Evolutionary conservation across 2,329 filamentous ascomycete genomes (phyloP), one percentile per base, ranked within the genome.

Genomic region (Plenodomus biglobosus): DNA sequence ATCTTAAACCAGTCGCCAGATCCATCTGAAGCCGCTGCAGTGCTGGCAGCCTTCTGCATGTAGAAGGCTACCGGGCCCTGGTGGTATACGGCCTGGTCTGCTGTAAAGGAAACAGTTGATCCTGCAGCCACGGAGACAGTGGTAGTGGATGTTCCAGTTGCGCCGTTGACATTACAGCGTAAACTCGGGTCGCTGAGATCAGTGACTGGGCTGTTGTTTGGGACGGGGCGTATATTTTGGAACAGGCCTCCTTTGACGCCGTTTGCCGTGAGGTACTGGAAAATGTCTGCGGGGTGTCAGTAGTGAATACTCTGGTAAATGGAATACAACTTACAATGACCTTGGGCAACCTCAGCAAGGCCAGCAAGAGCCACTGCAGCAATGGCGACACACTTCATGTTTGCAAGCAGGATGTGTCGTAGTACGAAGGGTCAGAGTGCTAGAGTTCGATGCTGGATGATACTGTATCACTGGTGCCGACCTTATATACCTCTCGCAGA

Each of bases 1-100:
- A 73, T 71, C 61, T 66, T 68, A 54, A 69, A 68, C 71, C 71
- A 73, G 44, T 71, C 68, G 19, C 62, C 53, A 17, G 69, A 72
- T 15, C 71, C 71, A 43, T 73, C 70, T 8, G 69, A 60, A 16
- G 59, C 44, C 15, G 57, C 52, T 4, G 70, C 70, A 38, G 65
- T 63, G 22, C 42, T 62, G 22, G 43, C 40, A 17, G 70, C 71
- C 55, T 73, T 72, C 46, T 58, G 66, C 65, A 73, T 62, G 49
- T 73, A 73, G 56, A 72, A 72, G 1, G 65, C 42, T 13, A 70
- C 61, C 13, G 69, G 69, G 10, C 70, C 70, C 40, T 72, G 70
- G 49, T 73, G 71, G 53, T 73, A 73, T 7, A 73, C 69, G 8
- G 66, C 66, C 16, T 57, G 54, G 39, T 73, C 70, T 6, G 69